phyloP scores from a whole-genome alignment of 352 stramenopile species.

The Blastocystis sp. region DNA sequence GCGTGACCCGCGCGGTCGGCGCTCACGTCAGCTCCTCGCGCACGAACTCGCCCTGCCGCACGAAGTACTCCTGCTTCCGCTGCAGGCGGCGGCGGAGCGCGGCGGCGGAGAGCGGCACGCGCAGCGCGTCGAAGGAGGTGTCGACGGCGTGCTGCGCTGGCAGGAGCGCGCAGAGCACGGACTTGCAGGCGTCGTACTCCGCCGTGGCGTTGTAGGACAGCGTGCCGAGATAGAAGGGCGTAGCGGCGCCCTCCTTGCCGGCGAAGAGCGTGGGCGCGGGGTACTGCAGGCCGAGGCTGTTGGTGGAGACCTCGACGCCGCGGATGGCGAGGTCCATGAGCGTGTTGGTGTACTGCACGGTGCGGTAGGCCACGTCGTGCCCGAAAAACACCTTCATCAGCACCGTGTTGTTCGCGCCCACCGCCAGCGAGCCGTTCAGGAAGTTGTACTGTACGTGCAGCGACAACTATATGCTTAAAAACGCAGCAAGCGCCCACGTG shows the following conservation, averaged over 20 bases:
- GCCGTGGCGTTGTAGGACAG: constrained; percentile 33
- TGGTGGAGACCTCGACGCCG: constrained; percentile 44
- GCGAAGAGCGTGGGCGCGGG: constrained; percentile 7
- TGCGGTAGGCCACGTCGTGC: constrained; percentile 51
- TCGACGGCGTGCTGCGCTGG: neutral
- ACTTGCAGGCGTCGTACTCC: constrained; percentile 46
- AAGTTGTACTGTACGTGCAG: constrained; percentile 48
- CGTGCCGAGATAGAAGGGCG: constrained; percentile 45
- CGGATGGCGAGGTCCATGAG: constrained; percentile 12
- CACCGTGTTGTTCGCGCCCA: constrained; percentile 56
- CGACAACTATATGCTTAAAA: constrained; percentile 4
- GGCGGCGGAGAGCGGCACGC: neutral
- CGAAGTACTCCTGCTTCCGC: constrained; percentile 30
- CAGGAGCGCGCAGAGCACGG: constrained; percentile 2
- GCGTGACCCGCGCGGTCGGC: neutral
- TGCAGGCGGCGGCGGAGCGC: constrained; percentile 19
- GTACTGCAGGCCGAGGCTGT: constrained; percentile 44
- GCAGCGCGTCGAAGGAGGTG: neutral
- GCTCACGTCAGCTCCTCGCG: constrained; percentile 12
- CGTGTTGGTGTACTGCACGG: constrained; percentile 60
- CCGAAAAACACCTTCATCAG: constrained; percentile 59
- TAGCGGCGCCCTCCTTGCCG: neutral
- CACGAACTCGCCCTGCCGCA: neutral
- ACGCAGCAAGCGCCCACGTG: neutral
- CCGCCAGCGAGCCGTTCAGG: constrained; percentile 36